phyloP scores from a whole-genome alignment of 805 yeast species.

The Wickerhamomyces sydowiorum region DNA sequence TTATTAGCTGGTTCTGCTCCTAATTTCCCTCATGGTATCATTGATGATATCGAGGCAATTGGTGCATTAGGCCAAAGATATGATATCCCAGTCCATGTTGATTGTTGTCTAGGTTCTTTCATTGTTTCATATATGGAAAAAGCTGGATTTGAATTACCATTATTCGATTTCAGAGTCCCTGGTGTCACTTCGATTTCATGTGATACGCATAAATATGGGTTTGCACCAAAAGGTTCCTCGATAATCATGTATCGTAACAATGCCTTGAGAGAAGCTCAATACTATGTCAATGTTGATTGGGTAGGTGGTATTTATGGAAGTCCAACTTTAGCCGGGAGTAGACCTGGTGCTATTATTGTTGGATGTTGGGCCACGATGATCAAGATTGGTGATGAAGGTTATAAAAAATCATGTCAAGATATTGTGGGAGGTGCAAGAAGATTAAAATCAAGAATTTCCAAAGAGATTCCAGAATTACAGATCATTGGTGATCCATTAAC shows the following conservation, averaged over 20 bases:
- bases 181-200: slow-evolving; percentile 98
- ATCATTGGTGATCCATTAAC: slow-evolving; percentile 82
- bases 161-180: slow-evolving; percentile 79
- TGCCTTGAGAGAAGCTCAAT: slow-evolving; percentile 71
- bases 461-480: slow-evolving; percentile 50
- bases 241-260: slow-evolving; percentile 79
- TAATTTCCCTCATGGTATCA: slow-evolving; percentile 93
- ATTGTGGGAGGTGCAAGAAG: slow-evolving; percentile 63
- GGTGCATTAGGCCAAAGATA: slow-evolving; percentile 52
- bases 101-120: slow-evolving; percentile 93
- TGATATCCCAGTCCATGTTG: slow-evolving; percentile 88
- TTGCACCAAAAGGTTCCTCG: slow-evolving; percentile 96
- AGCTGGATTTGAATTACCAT: slow-evolving; percentile 43
- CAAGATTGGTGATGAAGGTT: slow-evolving; percentile 80
- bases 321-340: slow-evolving; percentile 92
- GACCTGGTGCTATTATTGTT: slow-evolving; percentile 97
- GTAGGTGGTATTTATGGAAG: slow-evolving; percentile 94
- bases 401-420: slow-evolving; percentile 54
- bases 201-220: slow-evolving; percentile 98
- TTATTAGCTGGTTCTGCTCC: slow-evolving; percentile 92
- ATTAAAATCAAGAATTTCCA: slow-evolving; percentile 41
- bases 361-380: slow-evolving; percentile 97
- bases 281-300: slow-evolving; percentile 82
- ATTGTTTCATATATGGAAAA: slow-evolving; percentile 73
- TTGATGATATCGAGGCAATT: slow-evolving; percentile 78